Evolutionary conservation across 257 asterid species (phyloP), one percentile per base, ranked within the genome.

Genomic region (Nicotiana tabacum): DNA sequence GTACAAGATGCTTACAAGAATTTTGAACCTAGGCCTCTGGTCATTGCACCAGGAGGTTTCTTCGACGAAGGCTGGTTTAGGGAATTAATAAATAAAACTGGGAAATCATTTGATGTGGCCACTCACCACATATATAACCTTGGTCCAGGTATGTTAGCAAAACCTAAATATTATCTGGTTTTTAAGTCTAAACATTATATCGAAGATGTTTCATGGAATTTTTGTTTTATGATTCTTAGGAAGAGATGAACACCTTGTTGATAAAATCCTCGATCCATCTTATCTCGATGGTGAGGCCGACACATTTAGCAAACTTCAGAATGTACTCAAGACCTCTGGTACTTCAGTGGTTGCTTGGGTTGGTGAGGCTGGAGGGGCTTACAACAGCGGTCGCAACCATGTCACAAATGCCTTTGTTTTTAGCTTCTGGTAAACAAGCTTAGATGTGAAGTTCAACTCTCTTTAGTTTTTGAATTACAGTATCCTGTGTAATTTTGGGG

Each of bases 361-460:
- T 86, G 92, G 97, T 57, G 98, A 94, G 85, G 84, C 96, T 2
- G 98, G 98, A 82, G 97, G 98, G 13, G 94, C 93, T 10, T 92
- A 87, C 80, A 90, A 87, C 83, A 94, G 98, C 3, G 98, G 98
- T 18, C 93, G 91, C n/a, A 68, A 91, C 61, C 84, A 85, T 37
- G 97, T 94, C 60, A 86, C 98, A 69, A 92, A 94, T 35, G 91
- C 97, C 6, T 94, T 92, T 35, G 94, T 90, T 21, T 90, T 88
- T 80, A 88, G 97, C 78, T 94, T 92, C 88, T 94, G 98, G 97
- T 94, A 90, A 88, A 56, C 33, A 62, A 60, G 21, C 57, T 46
- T 68, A 51, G 32, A 57, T 33, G 24, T 80, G 18, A 43, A 51
- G 82, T 56, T 32, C 18, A 17, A 77, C 43, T 65, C 65, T 62